Conservation (phyloP, 1,284 basidiomycete species). For the Boletellus dicymbophilus region DNA sequence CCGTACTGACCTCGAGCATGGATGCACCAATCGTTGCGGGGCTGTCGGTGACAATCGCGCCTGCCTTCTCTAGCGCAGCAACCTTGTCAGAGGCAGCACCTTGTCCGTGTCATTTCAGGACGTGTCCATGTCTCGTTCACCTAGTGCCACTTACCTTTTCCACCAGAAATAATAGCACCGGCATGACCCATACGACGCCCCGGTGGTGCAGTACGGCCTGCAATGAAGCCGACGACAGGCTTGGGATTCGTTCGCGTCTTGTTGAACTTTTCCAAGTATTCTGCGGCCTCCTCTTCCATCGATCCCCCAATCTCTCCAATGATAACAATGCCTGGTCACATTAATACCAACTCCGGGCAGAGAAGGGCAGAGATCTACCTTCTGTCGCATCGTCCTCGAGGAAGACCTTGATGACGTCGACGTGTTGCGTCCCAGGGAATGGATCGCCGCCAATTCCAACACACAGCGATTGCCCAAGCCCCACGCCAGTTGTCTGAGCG, state of each 20-base stretch:
- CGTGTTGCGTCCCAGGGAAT: constrained; percentile 95
- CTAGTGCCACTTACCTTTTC: constrained; percentile 71
- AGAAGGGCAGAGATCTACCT: constrained; percentile 49
- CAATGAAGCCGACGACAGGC: constrained; percentile 98
- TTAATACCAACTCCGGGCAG: constrained; percentile 9
- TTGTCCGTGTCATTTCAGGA: constrained; percentile 26
- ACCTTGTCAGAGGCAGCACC: constrained; percentile 96
- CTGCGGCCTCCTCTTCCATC: constrained; percentile 99
- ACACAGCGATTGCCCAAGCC: constrained; percentile 95
- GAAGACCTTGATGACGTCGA: constrained; percentile 97
- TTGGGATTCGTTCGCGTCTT: constrained; percentile 87
- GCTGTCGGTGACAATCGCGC: constrained; percentile 92
- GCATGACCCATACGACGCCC: constrained; percentile 99
- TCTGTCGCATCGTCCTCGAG: constrained; percentile 92
- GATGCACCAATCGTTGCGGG: constrained; percentile 92
- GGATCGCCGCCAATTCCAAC: constrained; percentile 99
- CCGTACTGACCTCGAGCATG: constrained; percentile 74
- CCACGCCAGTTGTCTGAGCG: constrained; percentile 92
- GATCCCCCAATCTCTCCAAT: constrained; percentile 99
- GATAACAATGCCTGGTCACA: constrained; percentile 80
- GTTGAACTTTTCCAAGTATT: constrained; percentile 94
- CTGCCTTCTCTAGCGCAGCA: constrained; percentile 90
- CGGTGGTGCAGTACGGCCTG: constrained; percentile 96
- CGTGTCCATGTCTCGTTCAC: background rate
- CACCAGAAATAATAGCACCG: constrained; percentile 97